Evolutionary conservation across 306 rosid species (phyloP).

Genomic region (Luffa acutangula): DNA sequence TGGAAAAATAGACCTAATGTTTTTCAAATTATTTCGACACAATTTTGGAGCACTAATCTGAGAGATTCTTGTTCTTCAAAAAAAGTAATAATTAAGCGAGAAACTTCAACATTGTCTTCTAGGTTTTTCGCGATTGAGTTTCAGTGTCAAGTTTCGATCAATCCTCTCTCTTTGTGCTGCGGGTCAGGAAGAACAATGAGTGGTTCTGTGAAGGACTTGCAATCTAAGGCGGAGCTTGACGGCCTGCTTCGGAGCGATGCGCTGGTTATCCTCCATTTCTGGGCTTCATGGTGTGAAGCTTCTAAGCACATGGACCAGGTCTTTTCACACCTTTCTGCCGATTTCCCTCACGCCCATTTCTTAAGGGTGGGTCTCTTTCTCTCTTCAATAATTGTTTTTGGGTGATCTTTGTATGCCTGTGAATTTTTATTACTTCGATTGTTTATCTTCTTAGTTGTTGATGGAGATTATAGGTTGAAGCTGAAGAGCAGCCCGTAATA

Average conservation of each 20-base stretch:
- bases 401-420: neutral
- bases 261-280: constrained; percentile 62
- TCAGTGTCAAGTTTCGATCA: neutral
- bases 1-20: neutral
- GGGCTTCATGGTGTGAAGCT: constrained; percentile 99
- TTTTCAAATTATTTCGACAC: neutral
- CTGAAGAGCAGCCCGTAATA: constrained; percentile 84
- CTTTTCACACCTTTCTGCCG: constrained; percentile 66
- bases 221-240: constrained; percentile 64
- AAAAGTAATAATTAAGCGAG: no score
- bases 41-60: neutral
- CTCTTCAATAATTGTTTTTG: neutral
- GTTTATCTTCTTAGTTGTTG: neutral
- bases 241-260: constrained; percentile 40
- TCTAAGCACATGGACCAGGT: constrained; percentile 94
- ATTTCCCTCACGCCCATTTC: constrained; percentile 70
- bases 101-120: neutral
- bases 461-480: constrained; percentile 55
- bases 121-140: neutral
- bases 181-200: constrained; percentile 34
- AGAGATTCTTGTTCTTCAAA: neutral
- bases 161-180: neutral
- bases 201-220: constrained; percentile 63
- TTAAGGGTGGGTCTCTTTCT: constrained; percentile 42
- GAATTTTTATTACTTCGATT: neutral